Conservation (phyloP, 228 moss, liverwort and hornwort species). For the Sphagnum fallax region DNA sequence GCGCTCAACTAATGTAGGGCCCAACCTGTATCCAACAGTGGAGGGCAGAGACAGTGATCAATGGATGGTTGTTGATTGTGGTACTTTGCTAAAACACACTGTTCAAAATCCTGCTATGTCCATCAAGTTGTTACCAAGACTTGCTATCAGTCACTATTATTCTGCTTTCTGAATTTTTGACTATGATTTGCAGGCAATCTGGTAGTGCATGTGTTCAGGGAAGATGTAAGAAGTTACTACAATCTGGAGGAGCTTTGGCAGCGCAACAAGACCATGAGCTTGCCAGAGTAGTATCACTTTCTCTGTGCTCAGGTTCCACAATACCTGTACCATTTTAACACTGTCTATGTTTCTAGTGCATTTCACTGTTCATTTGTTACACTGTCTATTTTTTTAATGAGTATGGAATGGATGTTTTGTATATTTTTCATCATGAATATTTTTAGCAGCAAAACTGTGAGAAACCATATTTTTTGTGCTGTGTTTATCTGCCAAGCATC, state of each 20-base stretch:
- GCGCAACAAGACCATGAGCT: slow-evolving; percentile 29
- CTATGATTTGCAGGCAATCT: slow-evolving; percentile 42
- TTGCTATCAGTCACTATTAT: too few relatives aligned
- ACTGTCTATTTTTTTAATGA: too few relatives aligned
- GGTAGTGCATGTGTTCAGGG: slow-evolving; percentile 72
- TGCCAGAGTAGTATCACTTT: slow-evolving; percentile 7
- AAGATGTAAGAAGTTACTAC: slow-evolving; percentile 73
- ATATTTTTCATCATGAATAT: too few relatives aligned
- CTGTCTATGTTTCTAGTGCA: too few relatives aligned
- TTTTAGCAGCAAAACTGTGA: too few relatives aligned
- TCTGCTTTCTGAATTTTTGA: background rate
- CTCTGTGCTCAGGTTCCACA: too few relatives aligned
- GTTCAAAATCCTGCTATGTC: background rate
- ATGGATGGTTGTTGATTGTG: slow-evolving; percentile 89
- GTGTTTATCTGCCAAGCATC: too few relatives aligned
- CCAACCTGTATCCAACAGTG: slow-evolving; percentile 64
- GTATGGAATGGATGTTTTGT: too few relatives aligned
- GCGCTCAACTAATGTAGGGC: slow-evolving; percentile 57
- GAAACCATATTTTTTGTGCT: too few relatives aligned
- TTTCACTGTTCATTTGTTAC: too few relatives aligned
- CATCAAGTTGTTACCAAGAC: background rate
- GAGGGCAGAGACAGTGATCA: slow-evolving; percentile 57
- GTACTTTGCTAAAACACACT: slow-evolving; percentile 15
- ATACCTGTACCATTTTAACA: too few relatives aligned
- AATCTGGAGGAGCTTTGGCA: slow-evolving; percentile 79